Conservation (phyloP, 257 asterid genomes). For the Penstemon davidsonii region DNA sequence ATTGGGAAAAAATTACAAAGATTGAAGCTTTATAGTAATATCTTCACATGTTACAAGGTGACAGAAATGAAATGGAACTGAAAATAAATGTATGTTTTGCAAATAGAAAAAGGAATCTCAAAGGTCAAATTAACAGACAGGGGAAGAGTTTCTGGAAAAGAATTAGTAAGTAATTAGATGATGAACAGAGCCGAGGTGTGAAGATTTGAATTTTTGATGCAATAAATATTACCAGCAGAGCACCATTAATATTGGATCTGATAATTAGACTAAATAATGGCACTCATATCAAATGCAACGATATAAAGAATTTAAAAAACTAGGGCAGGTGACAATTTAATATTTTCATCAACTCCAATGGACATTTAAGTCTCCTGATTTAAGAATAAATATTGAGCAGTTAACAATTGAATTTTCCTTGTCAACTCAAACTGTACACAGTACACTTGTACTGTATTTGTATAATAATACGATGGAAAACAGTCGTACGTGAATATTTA, state of each 20-base stretch:
- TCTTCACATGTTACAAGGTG: conserved; percentile 11
- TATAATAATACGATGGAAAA: too few relatives aligned
- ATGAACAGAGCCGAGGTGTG: conserved; percentile 32
- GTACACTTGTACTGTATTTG: too few relatives aligned
- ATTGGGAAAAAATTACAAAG: conserved; percentile 27
- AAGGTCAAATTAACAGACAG: conserved; percentile 53
- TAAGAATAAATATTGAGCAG: conserved; percentile 32
- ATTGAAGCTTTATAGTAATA: conserved; percentile 37
- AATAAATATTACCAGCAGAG: conserved; percentile 43
- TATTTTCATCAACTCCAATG: conserved; percentile 53
- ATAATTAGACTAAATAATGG: conserved; percentile 25
- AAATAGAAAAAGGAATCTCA: conserved; percentile 41
- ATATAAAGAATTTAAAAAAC: conserved; percentile 6
- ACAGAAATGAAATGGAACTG: not conserved
- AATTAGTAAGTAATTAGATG: conserved; percentile 31
- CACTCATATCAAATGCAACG: conserved; percentile 28
- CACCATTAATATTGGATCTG: conserved; percentile 45
- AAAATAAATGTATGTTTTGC: conserved; percentile 7
- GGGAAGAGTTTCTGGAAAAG: conserved; percentile 19
- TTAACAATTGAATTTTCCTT: conserved; percentile 23
- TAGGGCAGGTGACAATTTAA: conserved; percentile 27
- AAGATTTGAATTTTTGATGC: conserved; percentile 42
- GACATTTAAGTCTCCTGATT: conserved; percentile 47
- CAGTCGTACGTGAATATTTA: not conserved
- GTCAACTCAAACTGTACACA: too few relatives aligned